Base-by-base conservation (phyloP, 139 green algal genomes). In the Chlamydomonas asymmetrica region DNA sequence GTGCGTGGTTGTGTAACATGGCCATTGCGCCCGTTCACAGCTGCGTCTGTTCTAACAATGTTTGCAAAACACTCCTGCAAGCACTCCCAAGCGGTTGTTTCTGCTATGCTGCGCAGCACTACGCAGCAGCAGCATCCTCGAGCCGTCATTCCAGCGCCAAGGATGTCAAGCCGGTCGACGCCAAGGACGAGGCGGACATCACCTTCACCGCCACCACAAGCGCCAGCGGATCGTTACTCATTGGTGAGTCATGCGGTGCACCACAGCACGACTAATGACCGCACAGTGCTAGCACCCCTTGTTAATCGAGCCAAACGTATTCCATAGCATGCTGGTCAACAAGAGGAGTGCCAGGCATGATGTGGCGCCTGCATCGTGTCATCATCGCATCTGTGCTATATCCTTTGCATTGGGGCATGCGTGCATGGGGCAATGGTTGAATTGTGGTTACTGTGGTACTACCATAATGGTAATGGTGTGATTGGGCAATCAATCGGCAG, bases 201-300 rank as follows among this genome's bases (percentile, higher is more conserved):
- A 93, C 86, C 25, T 95, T 95, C 82, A 96, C 91, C 16, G 90
- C 90, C 68, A 93, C 90, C 25, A 88, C 85, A 32, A 88, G 74
- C 66, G 74, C 85, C 34, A 78, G 74, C 32, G 91, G 91, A 27
- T 70, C 39, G 1, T 69, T 94, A 56, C 80, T 96, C 1, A 56
- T 92, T 10, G 88, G 84, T 80, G 66, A 34, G 63, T n/a, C n/a
- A 35, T 27, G 35, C 61, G 27, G 25, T 29, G n/a, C 34, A 10
- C 32, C 34, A n/a, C 34, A 10, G 29, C 27, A n/a, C 38, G 9
- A 25, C 25, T 35, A 37, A 23, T 52, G 54, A 23, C 8, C 9
- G 10, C 23, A 35, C 5, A 4, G 38, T 35, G 34, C 54, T 57
- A 40, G 22, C 59, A 31, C 7, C 6, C 6, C 59, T 66, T 40